Conservation (phyloP, 768 basidiomycete genomes). For the Serendipita sp. region DNA sequence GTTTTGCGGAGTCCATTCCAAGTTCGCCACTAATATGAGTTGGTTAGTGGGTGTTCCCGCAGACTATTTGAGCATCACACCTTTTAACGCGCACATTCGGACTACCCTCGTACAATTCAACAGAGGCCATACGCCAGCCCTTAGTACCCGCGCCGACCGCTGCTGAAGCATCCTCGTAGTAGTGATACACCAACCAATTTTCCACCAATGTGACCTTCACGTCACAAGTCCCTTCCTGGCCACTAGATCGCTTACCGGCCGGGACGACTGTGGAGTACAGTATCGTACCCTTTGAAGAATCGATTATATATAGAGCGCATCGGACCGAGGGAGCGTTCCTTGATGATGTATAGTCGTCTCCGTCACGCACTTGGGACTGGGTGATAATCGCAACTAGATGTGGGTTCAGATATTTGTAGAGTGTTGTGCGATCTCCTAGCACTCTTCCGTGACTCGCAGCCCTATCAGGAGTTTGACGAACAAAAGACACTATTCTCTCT, state of each 20-base stretch:
- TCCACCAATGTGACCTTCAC: slow-evolving; percentile 59
- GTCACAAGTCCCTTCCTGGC: slow-evolving; percentile 31
- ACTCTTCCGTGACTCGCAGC: slow-evolving; percentile 74
- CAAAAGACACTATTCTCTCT: slow-evolving; percentile 41
- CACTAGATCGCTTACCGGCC: background rate
- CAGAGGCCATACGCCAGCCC: slow-evolving; percentile 58
- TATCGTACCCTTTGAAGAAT: slow-evolving; percentile 60
- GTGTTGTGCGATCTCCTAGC: slow-evolving; percentile 67
- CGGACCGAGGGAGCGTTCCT: slow-evolving; percentile 12
- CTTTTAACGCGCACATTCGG: slow-evolving; percentile 57
- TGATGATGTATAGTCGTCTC: slow-evolving; percentile 7
- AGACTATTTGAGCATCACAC: slow-evolving; percentile 25
- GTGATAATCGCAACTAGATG: slow-evolving; percentile 58
- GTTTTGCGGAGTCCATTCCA: slow-evolving; percentile 40
- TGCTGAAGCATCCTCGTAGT: slow-evolving; percentile 45
- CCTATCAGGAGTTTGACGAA: slow-evolving; percentile 28
- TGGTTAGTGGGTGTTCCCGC: background rate
- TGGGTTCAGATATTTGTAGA: slow-evolving; percentile 92
- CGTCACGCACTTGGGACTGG: slow-evolving; percentile 18
- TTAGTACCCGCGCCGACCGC: slow-evolving; percentile 34
- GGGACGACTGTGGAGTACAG: slow-evolving; percentile 52
- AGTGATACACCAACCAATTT: slow-evolving; percentile 89
- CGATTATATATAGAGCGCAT: slow-evolving; percentile 66
- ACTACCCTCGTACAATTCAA: slow-evolving; percentile 79
- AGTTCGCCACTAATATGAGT: slow-evolving; percentile 30